Conservation (phyloP, 2,329 filamentous ascomycete genomes). For the Cladophialophora carrionii region DNA sequence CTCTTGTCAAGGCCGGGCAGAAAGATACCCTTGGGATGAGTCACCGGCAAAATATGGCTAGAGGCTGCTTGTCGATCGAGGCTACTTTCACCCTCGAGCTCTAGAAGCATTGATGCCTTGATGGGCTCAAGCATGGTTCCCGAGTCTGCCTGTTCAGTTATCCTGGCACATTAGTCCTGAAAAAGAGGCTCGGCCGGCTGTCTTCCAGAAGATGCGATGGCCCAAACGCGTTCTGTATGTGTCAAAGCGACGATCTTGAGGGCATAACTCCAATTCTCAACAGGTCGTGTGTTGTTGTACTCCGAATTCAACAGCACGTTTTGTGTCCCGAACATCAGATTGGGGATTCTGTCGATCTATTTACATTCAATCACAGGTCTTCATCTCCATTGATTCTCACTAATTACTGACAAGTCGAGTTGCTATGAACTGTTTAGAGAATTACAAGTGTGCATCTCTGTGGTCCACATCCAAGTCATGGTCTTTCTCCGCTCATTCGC, state of each 20-base stretch:
- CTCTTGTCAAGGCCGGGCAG: constrained; percentile 22
- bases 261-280: neutral
- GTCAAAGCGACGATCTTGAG: neutral
- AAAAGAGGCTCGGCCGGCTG: neutral
- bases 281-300: too few relatives aligned
- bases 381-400: neutral
- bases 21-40: constrained; percentile 3
- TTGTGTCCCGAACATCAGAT: neutral
- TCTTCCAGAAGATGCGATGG: neutral
- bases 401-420: neutral
- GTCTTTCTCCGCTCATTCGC: neutral
- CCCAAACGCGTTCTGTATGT: neutral
- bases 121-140: constrained; percentile 19
- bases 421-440: neutral
- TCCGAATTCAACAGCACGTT: too few relatives aligned
- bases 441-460: neutral
- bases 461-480: neutral
- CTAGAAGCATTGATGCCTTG: constrained; percentile 29
- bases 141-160: neutral
- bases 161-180: neutral
- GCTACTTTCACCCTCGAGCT: constrained; percentile 10
- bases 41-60: neutral
- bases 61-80: neutral
- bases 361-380: neutral
- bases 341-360: neutral